Percentiles rank a stretch among this genome's conserved stretches.
Conservation (phyloP, 148 eudicot genomes). For the Rhododendron kiyosumense region DNA sequence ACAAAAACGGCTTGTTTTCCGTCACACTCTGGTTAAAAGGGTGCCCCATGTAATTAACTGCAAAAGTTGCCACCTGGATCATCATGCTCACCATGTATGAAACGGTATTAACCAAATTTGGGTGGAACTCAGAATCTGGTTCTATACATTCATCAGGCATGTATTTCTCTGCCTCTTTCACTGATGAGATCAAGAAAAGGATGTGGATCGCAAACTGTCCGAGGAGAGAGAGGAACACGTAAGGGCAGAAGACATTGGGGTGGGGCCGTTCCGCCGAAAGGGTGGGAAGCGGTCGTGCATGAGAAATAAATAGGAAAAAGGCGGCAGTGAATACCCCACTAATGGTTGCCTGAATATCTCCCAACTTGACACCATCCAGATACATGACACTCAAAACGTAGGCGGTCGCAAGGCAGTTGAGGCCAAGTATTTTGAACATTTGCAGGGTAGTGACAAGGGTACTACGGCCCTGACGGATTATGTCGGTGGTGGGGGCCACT, state of each 20-base stretch:
- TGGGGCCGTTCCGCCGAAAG: slow-evolving; percentile 83
- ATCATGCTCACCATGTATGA: slow-evolving; percentile 91
- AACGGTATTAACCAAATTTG: slow-evolving; percentile 82
- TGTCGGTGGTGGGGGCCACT: slow-evolving; percentile 70
- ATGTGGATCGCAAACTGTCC: slow-evolving; percentile 85
- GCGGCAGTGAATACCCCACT: slow-evolving; percentile 93
- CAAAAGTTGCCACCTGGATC: slow-evolving; percentile 98
- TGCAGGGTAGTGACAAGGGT: slow-evolving; percentile 94
- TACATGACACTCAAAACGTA: slow-evolving; percentile 92
- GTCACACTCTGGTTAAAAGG: slow-evolving; percentile 90
- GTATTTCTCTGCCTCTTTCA: slow-evolving; percentile 91
- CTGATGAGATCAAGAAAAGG: slow-evolving; percentile 65
- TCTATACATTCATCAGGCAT: slow-evolving; percentile 98
- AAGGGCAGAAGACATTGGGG: slow-evolving; percentile 75
- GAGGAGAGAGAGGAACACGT: slow-evolving; percentile 72
- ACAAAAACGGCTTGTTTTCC: slow-evolving; percentile 70
- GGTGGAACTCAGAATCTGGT: slow-evolving; percentile 87
- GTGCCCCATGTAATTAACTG: slow-evolving; percentile 97
- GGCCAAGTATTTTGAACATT: slow-evolving; percentile 95
- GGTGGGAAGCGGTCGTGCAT: slow-evolving; percentile 72
- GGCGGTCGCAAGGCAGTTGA: slow-evolving; percentile 93
- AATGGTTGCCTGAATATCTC: slow-evolving; percentile 91
- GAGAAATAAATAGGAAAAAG: slow-evolving; percentile 87
- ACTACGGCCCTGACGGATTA: slow-evolving; percentile 92
- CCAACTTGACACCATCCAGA: slow-evolving; percentile 87